Percentiles rank a stretch among this genome's conserved stretches.
These are phyloP conservation scores for Kodamaea alishanica DNA, from an alignment of 1,139 yeast genomes.

Conservation along the genomic window DNA sequence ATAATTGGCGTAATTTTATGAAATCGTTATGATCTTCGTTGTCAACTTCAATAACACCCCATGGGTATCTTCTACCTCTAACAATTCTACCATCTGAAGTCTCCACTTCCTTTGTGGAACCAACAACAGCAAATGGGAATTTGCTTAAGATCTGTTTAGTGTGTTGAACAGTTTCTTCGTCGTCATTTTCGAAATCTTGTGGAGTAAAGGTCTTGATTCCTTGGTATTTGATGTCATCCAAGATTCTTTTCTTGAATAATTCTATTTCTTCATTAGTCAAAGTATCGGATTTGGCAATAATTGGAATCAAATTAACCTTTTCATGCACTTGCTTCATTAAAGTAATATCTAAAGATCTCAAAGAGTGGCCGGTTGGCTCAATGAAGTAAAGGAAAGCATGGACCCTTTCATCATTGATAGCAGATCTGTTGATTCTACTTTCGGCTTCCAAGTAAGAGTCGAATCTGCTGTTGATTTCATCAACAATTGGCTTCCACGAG, in stretches of 20 bases:
- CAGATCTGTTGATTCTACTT: constrained; percentile 77
- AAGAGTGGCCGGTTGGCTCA: constrained; percentile 95
- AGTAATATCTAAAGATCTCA: constrained; percentile 83
- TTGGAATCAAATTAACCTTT: constrained; percentile 90
- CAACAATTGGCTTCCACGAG: constrained; percentile 91
- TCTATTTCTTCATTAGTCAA: constrained; percentile 81
- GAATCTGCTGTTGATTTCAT: constrained; percentile 81
- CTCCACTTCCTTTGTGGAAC: constrained; percentile 74
- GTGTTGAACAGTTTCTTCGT: constrained; percentile 70
- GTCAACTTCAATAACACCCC: constrained; percentile 97
- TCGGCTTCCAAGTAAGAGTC: constrained; percentile 89
- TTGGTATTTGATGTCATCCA: constrained; percentile 72
- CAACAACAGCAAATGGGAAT: constrained; percentile 93
- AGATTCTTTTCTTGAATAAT: constrained; percentile 69
- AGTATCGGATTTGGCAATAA: constrained; percentile 93
- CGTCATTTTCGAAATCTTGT: constrained; percentile 75
- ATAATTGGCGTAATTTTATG: constrained; percentile 81
- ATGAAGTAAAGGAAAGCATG: constrained; percentile 88
- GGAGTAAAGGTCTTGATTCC: constrained; percentile 80
- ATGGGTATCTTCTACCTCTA: constrained; percentile 93
- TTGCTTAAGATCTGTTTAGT: constrained; percentile 64
- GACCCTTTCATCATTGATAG: constrained; percentile 69
- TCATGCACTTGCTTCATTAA: constrained; percentile 87
- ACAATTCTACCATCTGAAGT: constrained; percentile 75
- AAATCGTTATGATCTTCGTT: constrained; percentile 94